Percentiles rank a stretch among this genome's conserved stretches.
phyloP scores from a whole-genome alignment of 768 basidiomycete species.

The Dentipellis sp. region DNA sequence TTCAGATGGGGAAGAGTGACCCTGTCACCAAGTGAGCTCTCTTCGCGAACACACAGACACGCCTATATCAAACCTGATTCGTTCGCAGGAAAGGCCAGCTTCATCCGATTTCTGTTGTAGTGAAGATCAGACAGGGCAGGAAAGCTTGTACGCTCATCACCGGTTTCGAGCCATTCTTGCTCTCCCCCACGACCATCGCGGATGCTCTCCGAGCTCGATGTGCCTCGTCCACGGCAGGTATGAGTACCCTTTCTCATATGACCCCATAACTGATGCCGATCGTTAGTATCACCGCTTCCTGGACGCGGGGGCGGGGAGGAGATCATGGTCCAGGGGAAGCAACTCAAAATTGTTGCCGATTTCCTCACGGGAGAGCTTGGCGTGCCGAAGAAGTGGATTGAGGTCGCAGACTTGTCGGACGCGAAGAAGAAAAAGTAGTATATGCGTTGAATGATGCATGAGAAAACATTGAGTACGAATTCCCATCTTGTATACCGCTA shows the following conservation, averaged over 20 bases:
- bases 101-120: slow-evolving; percentile 57
- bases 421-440: slow-evolving; percentile 30
- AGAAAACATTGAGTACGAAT: too few relatives aligned
- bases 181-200: slow-evolving; percentile 63
- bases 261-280: not conserved
- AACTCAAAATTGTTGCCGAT: slow-evolving; percentile 55
- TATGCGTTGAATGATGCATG: not conserved
- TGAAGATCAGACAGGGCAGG: slow-evolving; percentile 70
- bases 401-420: slow-evolving; percentile 33
- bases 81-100: slow-evolving; percentile 62
- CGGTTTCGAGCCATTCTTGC: slow-evolving; percentile 70
- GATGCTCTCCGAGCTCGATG: slow-evolving; percentile 72
- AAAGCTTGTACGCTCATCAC: slow-evolving; percentile 71
- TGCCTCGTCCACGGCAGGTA: slow-evolving; percentile 73
- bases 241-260: slow-evolving; percentile 11
- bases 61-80: not conserved
- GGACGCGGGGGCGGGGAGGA: slow-evolving; percentile 55
- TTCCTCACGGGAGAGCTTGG: slow-evolving; percentile 53
- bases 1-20: slow-evolving; percentile 47
- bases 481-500: too few relatives aligned
- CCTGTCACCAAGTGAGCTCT: slow-evolving; percentile 44
- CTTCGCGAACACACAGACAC: not conserved
- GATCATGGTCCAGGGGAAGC: slow-evolving; percentile 82
- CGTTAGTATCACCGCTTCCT: slow-evolving; percentile 47
- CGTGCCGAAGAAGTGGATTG: slow-evolving; percentile 78